phyloP scores from a whole-genome alignment of 2,329 filamentous ascomycete species.

The Fusarium setosum region DNA sequence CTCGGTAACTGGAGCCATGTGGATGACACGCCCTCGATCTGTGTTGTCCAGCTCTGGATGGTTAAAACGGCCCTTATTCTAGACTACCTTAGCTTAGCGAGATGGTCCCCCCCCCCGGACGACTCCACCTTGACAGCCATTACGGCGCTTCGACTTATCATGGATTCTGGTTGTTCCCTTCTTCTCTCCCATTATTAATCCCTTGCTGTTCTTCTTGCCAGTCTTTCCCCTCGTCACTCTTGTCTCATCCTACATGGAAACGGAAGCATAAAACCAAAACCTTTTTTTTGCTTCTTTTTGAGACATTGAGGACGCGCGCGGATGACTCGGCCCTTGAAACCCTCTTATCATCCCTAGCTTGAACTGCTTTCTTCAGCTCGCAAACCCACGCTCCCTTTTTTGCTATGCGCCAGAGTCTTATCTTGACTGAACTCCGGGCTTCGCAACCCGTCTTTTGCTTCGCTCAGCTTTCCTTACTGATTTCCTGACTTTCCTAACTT shows the following conservation, averaged over 20 bases:
- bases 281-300: slow-evolving; percentile 5
- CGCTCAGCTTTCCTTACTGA: slow-evolving; percentile 5
- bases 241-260: slow-evolving; percentile 35
- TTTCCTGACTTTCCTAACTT: not conserved
- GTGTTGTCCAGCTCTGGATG: slow-evolving; percentile 19
- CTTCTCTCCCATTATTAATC: slow-evolving; percentile 38
- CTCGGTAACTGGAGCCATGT: slow-evolving; percentile 2
- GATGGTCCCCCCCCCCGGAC: not conserved
- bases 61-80: slow-evolving; percentile 1
- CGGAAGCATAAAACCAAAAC: slow-evolving; percentile 17
- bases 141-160: slow-evolving; percentile 35
- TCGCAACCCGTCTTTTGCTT: slow-evolving; percentile 15
- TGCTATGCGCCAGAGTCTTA: slow-evolving; percentile 27
- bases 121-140: slow-evolving; percentile 36
- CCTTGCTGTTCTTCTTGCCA: not conserved
- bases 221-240: slow-evolving; percentile 31
- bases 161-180: slow-evolving; percentile 24
- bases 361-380: too few species aligned
- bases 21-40: slow-evolving; percentile 5
- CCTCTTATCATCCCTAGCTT: not conserved
- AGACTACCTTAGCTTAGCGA: slow-evolving; percentile 1
- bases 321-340: not conserved
- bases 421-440: slow-evolving; percentile 25
- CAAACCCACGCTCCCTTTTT: not conserved
- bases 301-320: slow-evolving; percentile 23